Evolutionary conservation across 768 basidiomycete genomes (phyloP).

Genomic region (Baorangia bicolor): DNA sequence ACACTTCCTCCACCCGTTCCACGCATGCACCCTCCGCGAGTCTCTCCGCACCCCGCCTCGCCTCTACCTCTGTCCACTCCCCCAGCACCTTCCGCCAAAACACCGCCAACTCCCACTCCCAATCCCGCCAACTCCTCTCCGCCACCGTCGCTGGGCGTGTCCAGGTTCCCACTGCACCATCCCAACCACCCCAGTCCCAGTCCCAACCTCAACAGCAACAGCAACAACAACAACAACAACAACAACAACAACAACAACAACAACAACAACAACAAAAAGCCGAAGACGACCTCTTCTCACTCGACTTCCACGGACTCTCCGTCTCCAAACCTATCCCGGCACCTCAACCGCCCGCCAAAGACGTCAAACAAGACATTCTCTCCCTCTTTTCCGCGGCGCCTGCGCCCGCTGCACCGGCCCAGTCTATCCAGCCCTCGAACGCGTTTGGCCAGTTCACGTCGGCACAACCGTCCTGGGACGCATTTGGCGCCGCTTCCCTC

Average conservation of each 20-base stretch:
- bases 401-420: constrained; percentile 24
- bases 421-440: constrained; percentile 24
- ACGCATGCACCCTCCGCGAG: constrained; percentile 15
- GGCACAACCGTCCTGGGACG: constrained; percentile 28
- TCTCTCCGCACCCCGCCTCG: constrained; percentile 27
- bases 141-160: constrained; percentile 40
- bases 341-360: constrained; percentile 50
- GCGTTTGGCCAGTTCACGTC: constrained; percentile 40
- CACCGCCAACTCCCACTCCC: constrained; percentile 12
- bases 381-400: constrained; percentile 67
- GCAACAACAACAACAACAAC: neutral
- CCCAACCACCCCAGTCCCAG: constrained; percentile 1
- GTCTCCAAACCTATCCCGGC: constrained; percentile 20
- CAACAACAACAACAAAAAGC: constrained; percentile 35
- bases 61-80: constrained; percentile 28
- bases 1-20: constrained; percentile 4
- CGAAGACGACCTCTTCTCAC: constrained; percentile 72
- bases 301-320: constrained; percentile 77
- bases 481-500: constrained; percentile 2
- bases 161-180: constrained; percentile 3
- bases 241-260: constrained; percentile 12
- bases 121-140: constrained; percentile 31
- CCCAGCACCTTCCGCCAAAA: constrained; percentile 25
- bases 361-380: constrained; percentile 82
- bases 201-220: neutral